These are phyloP conservation scores for Mycoemilia scoparia DNA, from an alignment of 192 early-diverging fungal genomes.

Conservation along the genomic window DNA sequence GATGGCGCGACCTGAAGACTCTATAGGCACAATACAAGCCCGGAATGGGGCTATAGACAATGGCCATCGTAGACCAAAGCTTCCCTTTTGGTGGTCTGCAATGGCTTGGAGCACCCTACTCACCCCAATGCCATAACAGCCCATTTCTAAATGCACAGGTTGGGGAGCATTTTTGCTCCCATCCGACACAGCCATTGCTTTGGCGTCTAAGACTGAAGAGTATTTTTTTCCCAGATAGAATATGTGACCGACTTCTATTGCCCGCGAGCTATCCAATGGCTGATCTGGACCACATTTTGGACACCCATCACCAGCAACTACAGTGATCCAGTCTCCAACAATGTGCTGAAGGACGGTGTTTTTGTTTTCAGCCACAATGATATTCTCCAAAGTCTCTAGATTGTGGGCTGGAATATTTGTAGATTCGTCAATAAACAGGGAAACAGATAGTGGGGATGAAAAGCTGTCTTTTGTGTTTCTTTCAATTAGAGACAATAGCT, in stretches of 20 bases:
- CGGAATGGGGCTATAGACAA: slow-evolving; percentile 56
- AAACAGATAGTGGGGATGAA: neutral
- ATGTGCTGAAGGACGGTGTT: neutral
- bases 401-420: neutral
- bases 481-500: neutral
- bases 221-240: slow-evolving; percentile 83
- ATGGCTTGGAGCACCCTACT: slow-evolving; percentile 69
- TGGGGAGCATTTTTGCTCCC: too few species aligned
- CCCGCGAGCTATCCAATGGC: slow-evolving; percentile 7
- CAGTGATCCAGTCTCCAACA: slow-evolving; percentile 18
- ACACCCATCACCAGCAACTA: slow-evolving; percentile 12
- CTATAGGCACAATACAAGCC: slow-evolving; percentile 41
- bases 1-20: neutral
- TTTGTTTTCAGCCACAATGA: neutral
- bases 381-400: neutral
- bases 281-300: slow-evolving; percentile 6
- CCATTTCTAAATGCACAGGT: slow-evolving; percentile 52
- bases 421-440: neutral
- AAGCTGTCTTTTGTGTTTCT: neutral
- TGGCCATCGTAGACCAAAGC: slow-evolving; percentile 62
- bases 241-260: slow-evolving; percentile 78
- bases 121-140: slow-evolving; percentile 81
- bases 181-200: too few species aligned
- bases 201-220: slow-evolving; percentile 48
- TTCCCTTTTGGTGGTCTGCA: slow-evolving; percentile 28